phyloP scores from a whole-genome alignment of 176 grass and related monocot species.

The Zea luxurians region DNA sequence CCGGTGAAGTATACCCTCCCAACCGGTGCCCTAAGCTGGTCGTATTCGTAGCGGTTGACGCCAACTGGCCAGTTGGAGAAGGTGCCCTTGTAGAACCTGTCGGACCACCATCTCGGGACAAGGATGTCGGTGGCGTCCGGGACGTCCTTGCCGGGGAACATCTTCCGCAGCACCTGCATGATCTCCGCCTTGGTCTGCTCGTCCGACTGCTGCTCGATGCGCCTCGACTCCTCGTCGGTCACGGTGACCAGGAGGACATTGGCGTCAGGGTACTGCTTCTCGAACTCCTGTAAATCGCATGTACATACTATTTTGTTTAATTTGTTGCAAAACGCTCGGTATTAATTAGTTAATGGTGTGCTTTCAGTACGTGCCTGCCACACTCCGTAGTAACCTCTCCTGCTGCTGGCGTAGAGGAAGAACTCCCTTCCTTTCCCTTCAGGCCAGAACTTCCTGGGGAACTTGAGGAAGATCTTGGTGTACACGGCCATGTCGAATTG shows the following conservation, averaged over 20 bases:
- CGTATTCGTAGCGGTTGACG: constrained; percentile 58
- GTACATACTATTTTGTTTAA: no score
- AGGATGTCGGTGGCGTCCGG: constrained; percentile 59
- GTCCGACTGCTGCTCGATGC: constrained; percentile 70
- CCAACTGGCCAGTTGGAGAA: constrained; percentile 75
- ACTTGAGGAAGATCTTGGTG: constrained; percentile 77
- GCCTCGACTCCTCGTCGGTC: constrained; percentile 66
- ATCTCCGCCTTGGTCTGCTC: constrained; percentile 53
- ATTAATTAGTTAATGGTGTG: no score
- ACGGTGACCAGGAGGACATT: constrained; percentile 75
- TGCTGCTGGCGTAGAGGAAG: constrained; percentile 59
- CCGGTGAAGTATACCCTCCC: constrained; percentile 78
- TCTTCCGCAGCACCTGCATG: constrained; percentile 54
- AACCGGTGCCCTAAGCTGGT: constrained; percentile 73
- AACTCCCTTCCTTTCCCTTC: constrained; percentile 40
- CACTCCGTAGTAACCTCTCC: constrained; percentile 52
- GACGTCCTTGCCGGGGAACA: constrained; percentile 51
- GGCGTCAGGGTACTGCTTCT: constrained; percentile 51
- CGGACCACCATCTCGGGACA: constrained; percentile 61
- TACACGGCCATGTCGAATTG: constrained; percentile 68
- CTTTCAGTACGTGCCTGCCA: no score
- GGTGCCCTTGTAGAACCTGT: constrained; percentile 61
- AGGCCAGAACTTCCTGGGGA: constrained; percentile 61
- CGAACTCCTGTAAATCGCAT: constrained; percentile 21
- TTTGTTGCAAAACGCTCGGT: no score